Evolutionary conservation across 2,329 filamentous ascomycete genomes (phyloP), one percentile per base, ranked within the genome.

Genomic region (Daldinia sp.): DNA sequence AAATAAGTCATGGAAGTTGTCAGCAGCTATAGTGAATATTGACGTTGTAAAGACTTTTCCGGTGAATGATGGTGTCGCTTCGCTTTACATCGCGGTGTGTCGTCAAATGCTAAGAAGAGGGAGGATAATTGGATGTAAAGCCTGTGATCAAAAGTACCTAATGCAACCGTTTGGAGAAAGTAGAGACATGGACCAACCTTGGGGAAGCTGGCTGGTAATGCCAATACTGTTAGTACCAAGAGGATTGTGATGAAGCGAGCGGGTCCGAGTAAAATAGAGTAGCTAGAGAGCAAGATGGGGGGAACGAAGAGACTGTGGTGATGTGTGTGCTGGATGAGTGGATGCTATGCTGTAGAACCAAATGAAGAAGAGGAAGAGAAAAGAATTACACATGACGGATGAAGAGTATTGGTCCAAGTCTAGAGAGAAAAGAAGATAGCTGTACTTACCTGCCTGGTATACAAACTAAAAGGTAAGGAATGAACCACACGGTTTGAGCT

Each of bases 211-310:
- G 68, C 75, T 67, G 74, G 68, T 73, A 70, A 75, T 74, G 74
- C 70, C 76, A 73, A 75, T 74, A 69, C 64, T 74, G 81, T 79
- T 81, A 82, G 79, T 83, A 83, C 84, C 85, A 86, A 83, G 83
- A 82, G 81, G 79, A 79, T 78, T 81, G 81, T 81, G 78, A 83
- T 83, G 82, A 85, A 88, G 85, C 82, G 84, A 87, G 83, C 78
- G 82, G 79, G 79, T 77, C 81, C 81, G 84, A 85, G 82, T 84
- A 85, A 85, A 83, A 87, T 86, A 83, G 84, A 84, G 83, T 83
- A 86, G 84, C 83, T 87, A 87, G 84, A 82, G 80, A 86, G 84
- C 86, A 87, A 88, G 82, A 84, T 84, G 83, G 79, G 18, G 18
- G 23, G 15, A 77, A 78, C 77, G 78, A 82, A 83, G 82, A 82